Evolutionary conservation across 1,284 basidiomycete species (phyloP).

Genomic region (Butyriboletus appendiculatus): DNA sequence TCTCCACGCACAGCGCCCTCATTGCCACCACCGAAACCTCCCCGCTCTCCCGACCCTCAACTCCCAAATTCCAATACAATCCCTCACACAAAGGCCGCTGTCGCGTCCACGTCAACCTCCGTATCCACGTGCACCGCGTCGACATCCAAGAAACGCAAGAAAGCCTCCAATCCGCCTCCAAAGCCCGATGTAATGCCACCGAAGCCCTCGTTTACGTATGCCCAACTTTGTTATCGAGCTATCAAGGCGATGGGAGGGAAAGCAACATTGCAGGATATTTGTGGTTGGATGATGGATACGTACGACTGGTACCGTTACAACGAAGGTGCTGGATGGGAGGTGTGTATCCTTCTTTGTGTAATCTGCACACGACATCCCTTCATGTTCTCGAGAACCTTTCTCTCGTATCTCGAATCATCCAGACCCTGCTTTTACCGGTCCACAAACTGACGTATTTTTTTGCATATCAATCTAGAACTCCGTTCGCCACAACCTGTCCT

Average conservation of each 20-base stretch:
- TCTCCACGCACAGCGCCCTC: slow-evolving; percentile 45
- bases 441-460: slow-evolving; percentile 18
- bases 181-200: slow-evolving; percentile 76
- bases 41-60: slow-evolving; percentile 42
- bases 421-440: slow-evolving; percentile 5
- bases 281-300: slow-evolving; percentile 86
- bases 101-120: slow-evolving; percentile 12
- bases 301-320: slow-evolving; percentile 89
- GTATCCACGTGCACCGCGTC: slow-evolving; percentile 14
- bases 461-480: slow-evolving; percentile 62
- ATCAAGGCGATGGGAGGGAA: slow-evolving; percentile 80
- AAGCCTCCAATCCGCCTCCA: slow-evolving; percentile 49
- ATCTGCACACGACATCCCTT: background rate
- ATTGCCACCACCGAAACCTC: slow-evolving; percentile 38
- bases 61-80: slow-evolving; percentile 66
- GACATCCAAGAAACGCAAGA: slow-evolving; percentile 71
- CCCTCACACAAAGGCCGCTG: slow-evolving; percentile 48
- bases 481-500: slow-evolving; percentile 89
- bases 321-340: slow-evolving; percentile 85
- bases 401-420: background rate
- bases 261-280: slow-evolving; percentile 90
- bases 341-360: slow-evolving; percentile 37
- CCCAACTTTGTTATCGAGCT: slow-evolving; percentile 76
- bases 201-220: slow-evolving; percentile 76
- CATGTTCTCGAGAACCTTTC: background rate